phyloP scores from a whole-genome alignment of 495 filamentous ascomycete species.

The Podospora pseudopauciseta region DNA sequence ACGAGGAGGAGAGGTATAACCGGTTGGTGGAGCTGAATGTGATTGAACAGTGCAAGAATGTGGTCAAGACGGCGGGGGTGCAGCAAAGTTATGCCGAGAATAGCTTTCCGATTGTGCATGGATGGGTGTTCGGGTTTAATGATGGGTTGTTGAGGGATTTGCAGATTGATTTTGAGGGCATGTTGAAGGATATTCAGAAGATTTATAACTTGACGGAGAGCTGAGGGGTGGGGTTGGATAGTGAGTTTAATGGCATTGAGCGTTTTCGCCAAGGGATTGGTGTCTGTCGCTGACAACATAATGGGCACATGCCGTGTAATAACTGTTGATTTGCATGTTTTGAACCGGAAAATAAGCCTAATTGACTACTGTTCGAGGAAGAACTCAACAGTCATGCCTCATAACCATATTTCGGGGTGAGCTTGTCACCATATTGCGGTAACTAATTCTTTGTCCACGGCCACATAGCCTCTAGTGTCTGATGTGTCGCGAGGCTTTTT shows the following conservation, averaged over 20 bases:
- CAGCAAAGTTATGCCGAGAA: constrained; percentile 51
- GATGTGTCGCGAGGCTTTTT: no score
- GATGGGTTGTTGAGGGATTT: constrained; percentile 53
- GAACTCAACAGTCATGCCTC: no score
- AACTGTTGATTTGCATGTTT: no score
- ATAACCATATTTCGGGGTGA: no score
- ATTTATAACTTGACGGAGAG: constrained; percentile 47
- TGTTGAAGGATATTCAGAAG: constrained; percentile 51
- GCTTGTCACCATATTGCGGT: no score
- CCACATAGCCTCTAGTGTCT: no score
- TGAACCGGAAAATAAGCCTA: no score
- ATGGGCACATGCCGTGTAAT: no score
- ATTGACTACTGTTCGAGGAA: no score
- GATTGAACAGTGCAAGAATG: constrained; percentile 54
- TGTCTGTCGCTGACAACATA: no score
- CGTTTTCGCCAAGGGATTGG: not conserved
- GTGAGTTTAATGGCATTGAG: not conserved
- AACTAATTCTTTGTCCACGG: no score
- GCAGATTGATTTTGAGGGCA: constrained; percentile 44
- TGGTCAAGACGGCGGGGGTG: constrained; percentile 56
- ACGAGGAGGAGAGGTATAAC: constrained; percentile 46
- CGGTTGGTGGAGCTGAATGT: constrained; percentile 60
- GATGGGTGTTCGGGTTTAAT: constrained; percentile 55
- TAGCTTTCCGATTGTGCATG: constrained; percentile 53
- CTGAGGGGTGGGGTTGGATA: not conserved